Evolutionary conservation across 495 filamentous ascomycete species (phyloP).

Genomic region (Sabuloglossum arenarium): DNA sequence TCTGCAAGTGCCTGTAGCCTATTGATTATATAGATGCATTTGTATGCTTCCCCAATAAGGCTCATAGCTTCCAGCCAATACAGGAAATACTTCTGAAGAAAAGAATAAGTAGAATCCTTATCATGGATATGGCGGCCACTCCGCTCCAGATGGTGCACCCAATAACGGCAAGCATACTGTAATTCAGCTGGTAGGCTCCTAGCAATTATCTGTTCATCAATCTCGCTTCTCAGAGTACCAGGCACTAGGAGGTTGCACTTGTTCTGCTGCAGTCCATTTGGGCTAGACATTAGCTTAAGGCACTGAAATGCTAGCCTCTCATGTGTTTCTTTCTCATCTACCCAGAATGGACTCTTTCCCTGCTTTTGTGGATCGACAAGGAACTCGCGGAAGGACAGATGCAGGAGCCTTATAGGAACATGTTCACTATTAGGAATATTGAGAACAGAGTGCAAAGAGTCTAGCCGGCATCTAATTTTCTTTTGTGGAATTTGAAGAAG

Average conservation of each 20-base stretch:
- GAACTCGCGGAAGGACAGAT: constrained; percentile 34
- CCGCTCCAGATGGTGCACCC: constrained; percentile 23
- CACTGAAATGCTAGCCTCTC: constrained; percentile 16
- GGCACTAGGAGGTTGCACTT: constrained; percentile 19
- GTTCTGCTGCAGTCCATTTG: constrained; percentile 15
- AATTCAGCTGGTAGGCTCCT: constrained; percentile 16
- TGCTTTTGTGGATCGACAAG: constrained; percentile 20
- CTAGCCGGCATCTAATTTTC: too few relatives aligned
- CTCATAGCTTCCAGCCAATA: too few relatives aligned
- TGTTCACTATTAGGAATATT: constrained; percentile 13
- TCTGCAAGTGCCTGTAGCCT: not conserved
- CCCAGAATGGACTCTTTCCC: constrained; percentile 15
- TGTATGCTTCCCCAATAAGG: too few relatives aligned
- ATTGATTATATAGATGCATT: not conserved
- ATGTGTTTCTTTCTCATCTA: constrained; percentile 25
- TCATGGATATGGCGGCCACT: constrained; percentile 8
- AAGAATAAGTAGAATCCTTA: not conserved
- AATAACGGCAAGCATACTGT: constrained; percentile 25
- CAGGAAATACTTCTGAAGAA: not conserved
- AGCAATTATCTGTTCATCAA: constrained; percentile 10
- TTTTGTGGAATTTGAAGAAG: too few relatives aligned
- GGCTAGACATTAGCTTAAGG: constrained; percentile 15
- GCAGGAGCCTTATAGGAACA: constrained; percentile 19
- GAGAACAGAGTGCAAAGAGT: constrained; percentile 11
- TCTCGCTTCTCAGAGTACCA: constrained; percentile 10